Evolutionary conservation across 148 eudicot genomes (phyloP), one percentile per base, ranked within the genome.

Genomic region (Rheum nobile): DNA sequence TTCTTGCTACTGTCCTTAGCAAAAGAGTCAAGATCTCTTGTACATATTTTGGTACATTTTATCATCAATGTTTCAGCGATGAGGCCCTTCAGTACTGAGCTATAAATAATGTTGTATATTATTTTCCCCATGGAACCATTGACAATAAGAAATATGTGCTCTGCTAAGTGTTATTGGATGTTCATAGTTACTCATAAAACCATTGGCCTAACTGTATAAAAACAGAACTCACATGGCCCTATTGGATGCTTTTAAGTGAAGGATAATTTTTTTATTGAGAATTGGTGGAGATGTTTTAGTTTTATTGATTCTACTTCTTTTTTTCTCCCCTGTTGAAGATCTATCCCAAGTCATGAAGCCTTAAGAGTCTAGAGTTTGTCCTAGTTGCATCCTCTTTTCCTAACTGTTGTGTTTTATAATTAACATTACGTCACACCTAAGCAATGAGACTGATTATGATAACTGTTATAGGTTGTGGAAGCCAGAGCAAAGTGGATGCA

Each of bases 401-500:
- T n/a, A 50, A 21, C 0, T n/a, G 31, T 10, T 4, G 31, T 22
- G 63, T 24, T 21, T 8, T 22, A 55, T 8, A 55, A 55, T 31
- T 55, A 21, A 48, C 2, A 21, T 19, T 48, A 19, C 8, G 13
- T 12, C 55, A 48, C 7, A 1, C 21, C 22, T 48, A 48, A 16
- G 55, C 4, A 6, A 28, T 65, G 8, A 17, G 32, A 32, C 32
- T 14, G 9, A 34, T 65, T 31, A 1, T 65, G 70, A 65, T 65
- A 17, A 22, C 67, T 59, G 19, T 63, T 55, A 16, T 79, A 93
- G 98, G 75, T 89, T 24, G 86, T 82, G 50, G 84, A 76, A 71
- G 96, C 96, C 52, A 85, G 96, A 80, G 81, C 85, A 75, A 83
- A 89, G 84, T 93, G 98, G 98, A 90, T 89, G 91, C 83, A 86